Evolutionary conservation across 139 green algal species (phyloP), one percentile per base, ranked within the genome.

Genomic region (Picochlorum sp.): DNA sequence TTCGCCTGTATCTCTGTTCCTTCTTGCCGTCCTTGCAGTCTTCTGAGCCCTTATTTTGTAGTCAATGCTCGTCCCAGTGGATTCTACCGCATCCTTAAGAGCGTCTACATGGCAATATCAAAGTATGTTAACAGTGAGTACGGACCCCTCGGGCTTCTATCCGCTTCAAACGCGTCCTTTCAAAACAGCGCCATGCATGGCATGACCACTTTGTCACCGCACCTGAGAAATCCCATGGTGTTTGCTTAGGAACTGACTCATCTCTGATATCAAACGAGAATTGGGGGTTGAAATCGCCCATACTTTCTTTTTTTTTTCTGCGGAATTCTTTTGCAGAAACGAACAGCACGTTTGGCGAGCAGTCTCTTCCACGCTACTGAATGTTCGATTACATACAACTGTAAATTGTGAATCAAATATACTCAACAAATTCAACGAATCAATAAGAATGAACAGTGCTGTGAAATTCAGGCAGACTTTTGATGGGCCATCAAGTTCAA

Each of bases 181-280:
- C 13, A 49, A 26, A 13, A 15, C 13, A 11, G 49, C 16, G 45
- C 59, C 7, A 20, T 13, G 23, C 47, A 30, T 45, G 30, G 34
- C 24, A 30, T 45, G 59, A n/a, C 38, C 6, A 38, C 49, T 16
- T 30, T 16, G 14, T 8, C 8, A 37, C 15, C 68, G 6, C 51
- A 88, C 87, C 81, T 71, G 65, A 52, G 57, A 92, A 84, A 47
- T 92, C 85, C 87, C 87, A 94, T 30, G 87, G 77, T 3, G 85
- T 72, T 62, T 92, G 85, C 3, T 60, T 54, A 8, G 63, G 45
- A 2, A 55, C 51, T 30, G 61, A 71, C 9, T 62, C 68, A 4
- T 60, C 60, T 7, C 68, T 73, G 18, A 82, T 66, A 56, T 88
- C 80, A 28, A 90, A 92, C 2, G 20, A 51, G 63, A 93, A 92